Evolutionary conservation across 2,329 filamentous ascomycete genomes (phyloP).

Genomic region (Colletotrichum graminicola): DNA sequence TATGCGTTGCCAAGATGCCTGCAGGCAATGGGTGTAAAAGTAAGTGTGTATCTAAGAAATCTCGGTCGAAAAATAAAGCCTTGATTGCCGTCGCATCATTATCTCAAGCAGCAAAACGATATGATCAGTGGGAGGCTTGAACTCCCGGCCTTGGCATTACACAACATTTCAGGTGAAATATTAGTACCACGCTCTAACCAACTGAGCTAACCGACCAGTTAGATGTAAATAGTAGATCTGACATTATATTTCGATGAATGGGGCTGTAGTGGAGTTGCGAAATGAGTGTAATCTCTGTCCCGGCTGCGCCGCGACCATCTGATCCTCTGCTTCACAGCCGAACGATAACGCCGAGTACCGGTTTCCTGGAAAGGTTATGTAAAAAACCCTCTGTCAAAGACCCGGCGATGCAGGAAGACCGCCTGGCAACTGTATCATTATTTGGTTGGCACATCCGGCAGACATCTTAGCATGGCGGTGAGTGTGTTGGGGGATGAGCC

Average conservation of each 20-base stretch:
- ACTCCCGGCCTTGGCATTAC: conserved; percentile 42
- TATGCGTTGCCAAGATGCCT: no score
- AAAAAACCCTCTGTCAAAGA: not conserved
- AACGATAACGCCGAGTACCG: no score
- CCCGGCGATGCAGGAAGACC: no score
- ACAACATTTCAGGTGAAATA: conserved; percentile 30
- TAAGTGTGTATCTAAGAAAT: not conserved
- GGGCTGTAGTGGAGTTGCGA: conserved; percentile 19
- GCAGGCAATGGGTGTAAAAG: no score
- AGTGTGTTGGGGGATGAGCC: not conserved
- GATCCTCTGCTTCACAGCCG: not conserved
- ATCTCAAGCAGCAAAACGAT: not conserved
- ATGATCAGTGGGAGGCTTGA: conserved; percentile 42
- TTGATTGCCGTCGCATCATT: not conserved
- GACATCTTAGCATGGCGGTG: no score
- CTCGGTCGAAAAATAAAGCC: not conserved
- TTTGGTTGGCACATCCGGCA: not conserved
- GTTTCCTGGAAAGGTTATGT: not conserved
- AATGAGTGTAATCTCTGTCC: not conserved
- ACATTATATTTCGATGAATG: accelerated
- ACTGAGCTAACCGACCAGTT: conserved; percentile 40
- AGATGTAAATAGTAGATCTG: accelerated
- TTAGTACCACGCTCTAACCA: conserved; percentile 43
- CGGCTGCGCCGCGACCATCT: not conserved
- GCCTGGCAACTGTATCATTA: not conserved